phyloP scores from a whole-genome alignment of 225 moss, liverwort and hornwort species.

The Neckera pumila region DNA sequence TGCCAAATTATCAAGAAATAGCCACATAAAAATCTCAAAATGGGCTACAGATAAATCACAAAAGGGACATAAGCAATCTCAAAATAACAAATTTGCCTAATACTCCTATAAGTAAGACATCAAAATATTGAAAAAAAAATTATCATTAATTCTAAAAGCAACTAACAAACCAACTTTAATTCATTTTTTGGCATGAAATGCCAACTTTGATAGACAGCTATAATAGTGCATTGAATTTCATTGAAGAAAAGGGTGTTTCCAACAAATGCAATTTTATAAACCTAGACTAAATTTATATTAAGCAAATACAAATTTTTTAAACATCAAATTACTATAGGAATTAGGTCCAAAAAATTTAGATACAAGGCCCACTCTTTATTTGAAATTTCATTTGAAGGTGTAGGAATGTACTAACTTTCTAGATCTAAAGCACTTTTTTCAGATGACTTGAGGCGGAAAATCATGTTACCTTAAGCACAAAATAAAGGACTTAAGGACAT shows the following conservation, averaged over 20 bases:
- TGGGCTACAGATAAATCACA: too few species aligned
- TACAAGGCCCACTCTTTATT: not conserved
- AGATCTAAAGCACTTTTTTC: not conserved
- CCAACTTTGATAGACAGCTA: rapidly evolving
- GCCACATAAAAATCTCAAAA: too few species aligned
- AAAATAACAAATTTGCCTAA: not conserved
- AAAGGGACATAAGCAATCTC: not conserved
- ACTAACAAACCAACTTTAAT: not conserved
- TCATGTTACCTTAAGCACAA: too few species aligned
- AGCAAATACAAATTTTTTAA: not conserved
- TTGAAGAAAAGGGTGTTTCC: not conserved
- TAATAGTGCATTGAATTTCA: not conserved
- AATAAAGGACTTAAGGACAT: too few species aligned
- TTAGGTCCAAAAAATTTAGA: not conserved
- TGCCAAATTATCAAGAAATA: too few species aligned
- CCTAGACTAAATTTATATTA: not conserved
- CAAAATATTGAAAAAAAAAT: not conserved
- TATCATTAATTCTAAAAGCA: too few species aligned
- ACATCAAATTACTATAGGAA: not conserved
- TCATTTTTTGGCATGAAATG: rapidly evolving
- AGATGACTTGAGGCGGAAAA: not conserved
- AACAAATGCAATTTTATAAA: not conserved
- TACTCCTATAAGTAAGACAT: not conserved
- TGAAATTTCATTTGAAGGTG: not conserved
- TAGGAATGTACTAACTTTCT: not conserved